These are phyloP conservation scores for Ambrosia artemisiifolia DNA, from an alignment of 129 eudicot species.

Conservation along the genomic window DNA sequence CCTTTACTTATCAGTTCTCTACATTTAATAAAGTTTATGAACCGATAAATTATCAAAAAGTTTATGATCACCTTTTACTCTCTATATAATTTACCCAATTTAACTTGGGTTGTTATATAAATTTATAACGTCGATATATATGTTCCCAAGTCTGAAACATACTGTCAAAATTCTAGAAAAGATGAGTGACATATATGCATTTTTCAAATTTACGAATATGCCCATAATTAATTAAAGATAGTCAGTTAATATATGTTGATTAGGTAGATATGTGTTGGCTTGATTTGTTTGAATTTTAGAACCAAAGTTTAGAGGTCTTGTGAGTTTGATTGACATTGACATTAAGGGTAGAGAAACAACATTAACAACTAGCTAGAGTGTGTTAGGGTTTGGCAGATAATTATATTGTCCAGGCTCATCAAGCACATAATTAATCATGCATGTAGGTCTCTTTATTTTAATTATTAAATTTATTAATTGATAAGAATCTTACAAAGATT, in stretches of 20 bases:
- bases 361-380: slow-evolving; percentile 24
- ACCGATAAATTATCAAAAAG: no score
- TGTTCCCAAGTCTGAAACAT: background rate
- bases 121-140: background rate
- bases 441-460: no score
- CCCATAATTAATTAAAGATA: slow-evolving; percentile 1
- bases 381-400: slow-evolving; percentile 9
- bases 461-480: no score
- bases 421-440: no score
- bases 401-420: background rate
- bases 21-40: no score
- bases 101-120: background rate
- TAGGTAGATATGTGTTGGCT: slow-evolving; percentile 16
- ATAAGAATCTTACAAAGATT: no score
- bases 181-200: background rate
- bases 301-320: slow-evolving; percentile 10
- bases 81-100: background rate
- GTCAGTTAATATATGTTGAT: background rate
- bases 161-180: slow-evolving; percentile 12
- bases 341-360: slow-evolving; percentile 24
- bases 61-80: no score
- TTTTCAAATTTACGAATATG: background rate
- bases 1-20: no score
- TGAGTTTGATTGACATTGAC: slow-evolving; percentile 34
- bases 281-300: slow-evolving; percentile 8